Percentiles rank a stretch among this genome's conserved stretches.
phyloP scores from a whole-genome alignment of 2,329 filamentous ascomycete genomes.

The Beauveria medogensis region DNA sequence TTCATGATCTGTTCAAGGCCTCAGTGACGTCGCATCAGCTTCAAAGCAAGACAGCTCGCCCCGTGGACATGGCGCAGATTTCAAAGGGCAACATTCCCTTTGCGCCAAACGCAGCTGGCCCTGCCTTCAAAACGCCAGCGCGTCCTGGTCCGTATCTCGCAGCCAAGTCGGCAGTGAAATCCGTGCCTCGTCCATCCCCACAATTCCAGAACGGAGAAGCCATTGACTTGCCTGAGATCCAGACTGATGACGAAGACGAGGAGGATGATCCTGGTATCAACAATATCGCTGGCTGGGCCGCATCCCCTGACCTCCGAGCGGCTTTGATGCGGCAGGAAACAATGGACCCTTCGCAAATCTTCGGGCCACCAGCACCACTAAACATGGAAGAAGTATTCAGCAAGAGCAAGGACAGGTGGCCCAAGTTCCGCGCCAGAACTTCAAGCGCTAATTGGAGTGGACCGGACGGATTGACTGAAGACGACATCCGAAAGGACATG shows the following conservation, averaged over 20 bases:
- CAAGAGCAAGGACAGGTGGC: conserved; percentile 75
- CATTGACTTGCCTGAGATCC: conserved; percentile 90
- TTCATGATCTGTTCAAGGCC: conserved; percentile 56
- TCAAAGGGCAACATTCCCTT: conserved; percentile 88
- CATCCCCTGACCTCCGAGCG: conserved; percentile 72
- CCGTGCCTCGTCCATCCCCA: conserved; percentile 62
- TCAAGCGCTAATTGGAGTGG: conserved; percentile 93
- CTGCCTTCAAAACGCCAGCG: conserved; percentile 62
- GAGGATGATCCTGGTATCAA: conserved; percentile 52
- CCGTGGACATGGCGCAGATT: conserved; percentile 78
- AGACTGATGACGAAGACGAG: conserved; percentile 88
- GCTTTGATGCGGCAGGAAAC: conserved; percentile 75
- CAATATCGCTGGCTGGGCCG: conserved; percentile 71
- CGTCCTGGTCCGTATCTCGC: conserved; percentile 37
- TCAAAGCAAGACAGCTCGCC: conserved; percentile 56
- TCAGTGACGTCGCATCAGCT: conserved; percentile 60
- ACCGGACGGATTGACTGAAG: conserved; percentile 73
- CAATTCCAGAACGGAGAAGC: conserved; percentile 82
- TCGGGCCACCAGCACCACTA: conserved; percentile 78
- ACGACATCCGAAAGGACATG: conserved; percentile 74
- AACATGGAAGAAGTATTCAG: conserved; percentile 96
- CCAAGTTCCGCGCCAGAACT: conserved; percentile 83
- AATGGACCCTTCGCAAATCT: conserved; percentile 76
- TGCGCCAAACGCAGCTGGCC: conserved; percentile 54
- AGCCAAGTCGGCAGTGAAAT: conserved; percentile 52